Conservation (phyloP, 2,329 filamentous ascomycete species). For the Penicillium fuscoglaucum region DNA sequence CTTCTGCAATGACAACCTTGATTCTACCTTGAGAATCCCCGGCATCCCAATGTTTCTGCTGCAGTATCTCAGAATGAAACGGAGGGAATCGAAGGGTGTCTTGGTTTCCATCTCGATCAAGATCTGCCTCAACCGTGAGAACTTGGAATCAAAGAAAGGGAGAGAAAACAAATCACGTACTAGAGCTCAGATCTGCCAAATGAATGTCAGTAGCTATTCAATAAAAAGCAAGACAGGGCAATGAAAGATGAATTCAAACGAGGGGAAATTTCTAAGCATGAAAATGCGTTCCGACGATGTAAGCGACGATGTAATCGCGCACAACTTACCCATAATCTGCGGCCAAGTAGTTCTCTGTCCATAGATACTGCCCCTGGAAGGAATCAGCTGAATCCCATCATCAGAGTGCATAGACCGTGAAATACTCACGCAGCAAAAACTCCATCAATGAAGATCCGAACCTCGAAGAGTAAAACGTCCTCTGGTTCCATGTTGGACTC, state of each 20-base stretch:
- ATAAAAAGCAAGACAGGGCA: not conserved
- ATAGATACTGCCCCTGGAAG: slow-evolving; percentile 56
- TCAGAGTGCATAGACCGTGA: not conserved
- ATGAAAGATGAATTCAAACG: not conserved
- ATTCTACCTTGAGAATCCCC: slow-evolving; percentile 72
- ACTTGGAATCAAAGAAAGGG: slow-evolving; percentile 35
- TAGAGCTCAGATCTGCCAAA: slow-evolving; percentile 37
- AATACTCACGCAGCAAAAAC: slow-evolving; percentile 58
- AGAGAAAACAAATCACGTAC: slow-evolving; percentile 30
- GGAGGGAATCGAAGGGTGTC: slow-evolving; percentile 68
- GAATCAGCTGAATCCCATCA: not conserved
- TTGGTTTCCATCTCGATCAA: slow-evolving; percentile 59
- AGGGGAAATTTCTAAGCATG: not conserved
- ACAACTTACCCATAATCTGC: slow-evolving; percentile 51
- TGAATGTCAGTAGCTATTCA: not conserved
- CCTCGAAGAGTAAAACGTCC: slow-evolving; percentile 62
- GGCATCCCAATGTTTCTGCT: slow-evolving; percentile 70
- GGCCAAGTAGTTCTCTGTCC: slow-evolving; percentile 55
- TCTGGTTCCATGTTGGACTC: slow-evolving; percentile 57
- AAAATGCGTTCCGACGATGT: not conserved
- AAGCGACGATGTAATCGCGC: not conserved
- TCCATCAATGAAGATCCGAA: slow-evolving; percentile 69
- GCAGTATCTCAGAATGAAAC: slow-evolving; percentile 69
- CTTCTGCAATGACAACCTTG: slow-evolving; percentile 73
- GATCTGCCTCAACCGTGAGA: slow-evolving; percentile 25